phyloP scores from a whole-genome alignment of 306 rosid species.

The Inga laurina region DNA sequence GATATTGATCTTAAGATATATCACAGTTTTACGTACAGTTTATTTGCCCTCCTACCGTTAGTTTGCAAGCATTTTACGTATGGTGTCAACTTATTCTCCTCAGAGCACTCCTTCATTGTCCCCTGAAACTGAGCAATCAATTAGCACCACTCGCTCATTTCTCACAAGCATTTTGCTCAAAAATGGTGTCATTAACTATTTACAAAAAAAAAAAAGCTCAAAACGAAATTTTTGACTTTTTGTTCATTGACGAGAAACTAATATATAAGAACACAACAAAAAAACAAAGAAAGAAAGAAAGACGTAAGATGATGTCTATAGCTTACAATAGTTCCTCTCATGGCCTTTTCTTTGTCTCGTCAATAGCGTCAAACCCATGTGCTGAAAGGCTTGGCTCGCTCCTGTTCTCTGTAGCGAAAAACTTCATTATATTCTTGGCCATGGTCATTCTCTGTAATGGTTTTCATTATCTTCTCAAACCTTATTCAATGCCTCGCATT shows the following conservation, averaged over 20 bases:
- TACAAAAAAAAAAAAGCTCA: not conserved
- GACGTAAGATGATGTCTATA: not conserved
- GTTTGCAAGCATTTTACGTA: not conserved
- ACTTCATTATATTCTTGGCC: slow-evolving; percentile 56
- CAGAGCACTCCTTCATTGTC: slow-evolving; percentile 53
- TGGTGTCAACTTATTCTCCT: slow-evolving; percentile 26
- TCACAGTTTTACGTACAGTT: slow-evolving; percentile 35
- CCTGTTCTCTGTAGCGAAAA: slow-evolving; percentile 36
- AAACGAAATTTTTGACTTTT: not conserved
- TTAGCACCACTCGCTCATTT: slow-evolving; percentile 45
- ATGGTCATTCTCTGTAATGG: slow-evolving; percentile 73
- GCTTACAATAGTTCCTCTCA: not conserved
- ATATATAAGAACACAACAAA: not conserved
- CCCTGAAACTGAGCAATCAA: slow-evolving; percentile 58
- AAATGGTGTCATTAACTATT: slow-evolving; percentile 19
- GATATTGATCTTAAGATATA: not conserved
- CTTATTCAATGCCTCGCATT: slow-evolving; percentile 72
- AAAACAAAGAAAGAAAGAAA: slow-evolving; percentile 12
- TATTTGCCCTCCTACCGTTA: not conserved
- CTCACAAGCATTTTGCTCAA: slow-evolving; percentile 32
- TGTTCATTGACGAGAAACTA: not conserved
- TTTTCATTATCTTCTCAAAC: slow-evolving; percentile 59
- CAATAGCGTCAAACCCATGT: slow-evolving; percentile 37
- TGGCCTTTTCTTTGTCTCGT: not conserved
- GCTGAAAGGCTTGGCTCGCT: slow-evolving; percentile 43